These are phyloP conservation scores for Torulaspora globosa DNA, from an alignment of 1,139 yeast species.

Conservation along the genomic window DNA sequence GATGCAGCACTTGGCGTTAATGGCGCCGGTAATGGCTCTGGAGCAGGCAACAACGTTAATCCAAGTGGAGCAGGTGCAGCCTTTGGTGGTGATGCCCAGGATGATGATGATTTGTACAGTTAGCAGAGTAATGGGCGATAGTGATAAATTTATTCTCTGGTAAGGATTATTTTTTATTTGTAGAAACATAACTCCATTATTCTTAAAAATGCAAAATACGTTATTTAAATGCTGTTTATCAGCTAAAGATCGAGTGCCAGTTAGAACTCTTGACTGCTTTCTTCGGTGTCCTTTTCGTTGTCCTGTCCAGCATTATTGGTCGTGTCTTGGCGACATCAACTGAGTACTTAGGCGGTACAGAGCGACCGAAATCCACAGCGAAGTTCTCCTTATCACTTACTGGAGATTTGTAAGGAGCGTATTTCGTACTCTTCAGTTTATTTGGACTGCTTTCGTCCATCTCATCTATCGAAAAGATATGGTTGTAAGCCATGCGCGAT, in stretches of 20 bases:
- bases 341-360: slow-evolving; percentile 10
- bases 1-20: slow-evolving; percentile 47
- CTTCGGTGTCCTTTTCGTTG: slow-evolving; percentile 14
- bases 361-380: slow-evolving; percentile 1
- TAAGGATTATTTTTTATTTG: neutral
- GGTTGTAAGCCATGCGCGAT: slow-evolving; percentile 15
- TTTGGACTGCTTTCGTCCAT: slow-evolving; percentile 9
- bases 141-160: slow-evolving; percentile 1
- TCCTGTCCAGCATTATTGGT: slow-evolving; percentile 23
- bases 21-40: slow-evolving; percentile 37
- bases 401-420: slow-evolving; percentile 12
- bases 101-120: slow-evolving; percentile 91
- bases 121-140: slow-evolving; percentile 34
- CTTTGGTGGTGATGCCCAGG: slow-evolving; percentile 67
- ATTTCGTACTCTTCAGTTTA: slow-evolving; percentile 5
- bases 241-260: slow-evolving; percentile 19
- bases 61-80: slow-evolving; percentile 40
- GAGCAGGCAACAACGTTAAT: slow-evolving; percentile 23
- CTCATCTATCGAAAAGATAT: slow-evolving; percentile 11
- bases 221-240: neutral
- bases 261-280: slow-evolving; percentile 15
- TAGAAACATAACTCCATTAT: slow-evolving; percentile 7
- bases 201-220: slow-evolving; percentile 2
- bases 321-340: slow-evolving; percentile 13
- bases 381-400: slow-evolving; percentile 14